A percentile compares a stretch with the other conserved stretches of the same genome.
Evolutionary conservation across 176 grass and related monocot species (phyloP).

Genomic region (Zoysia pacifica): DNA sequence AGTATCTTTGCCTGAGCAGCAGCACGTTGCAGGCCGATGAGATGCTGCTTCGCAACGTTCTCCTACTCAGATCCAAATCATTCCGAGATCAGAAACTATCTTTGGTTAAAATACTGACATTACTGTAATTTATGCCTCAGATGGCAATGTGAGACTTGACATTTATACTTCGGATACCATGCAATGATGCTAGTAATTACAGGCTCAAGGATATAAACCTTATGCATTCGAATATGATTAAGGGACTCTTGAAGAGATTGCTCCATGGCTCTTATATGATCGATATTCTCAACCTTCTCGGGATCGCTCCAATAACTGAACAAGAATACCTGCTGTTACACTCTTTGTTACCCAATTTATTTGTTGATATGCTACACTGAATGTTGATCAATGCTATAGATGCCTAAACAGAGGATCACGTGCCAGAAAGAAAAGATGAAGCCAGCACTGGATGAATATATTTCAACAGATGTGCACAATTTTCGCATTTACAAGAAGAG

Average conservation of each 20-base stretch:
- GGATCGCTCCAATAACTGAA: conserved; percentile 80
- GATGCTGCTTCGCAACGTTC: conserved; percentile 60
- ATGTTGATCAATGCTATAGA: conserved; percentile 37
- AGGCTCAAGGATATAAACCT: conserved; percentile 40
- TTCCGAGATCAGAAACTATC: conserved; percentile 28
- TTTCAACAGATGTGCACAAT: conserved; percentile 26
- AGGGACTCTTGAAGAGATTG: conserved; percentile 73
- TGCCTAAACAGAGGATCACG: conserved; percentile 13
- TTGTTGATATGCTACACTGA: conserved; percentile 30
- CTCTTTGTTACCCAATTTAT: conserved; percentile 2
- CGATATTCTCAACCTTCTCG: conserved; percentile 65
- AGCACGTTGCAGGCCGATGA: conserved; percentile 61
- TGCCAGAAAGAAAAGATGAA: conserved; percentile 35
- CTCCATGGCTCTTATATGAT: conserved; percentile 77
- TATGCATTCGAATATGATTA: conserved; percentile 52
- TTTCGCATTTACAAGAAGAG: conserved; percentile 24
- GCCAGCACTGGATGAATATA: conserved; percentile 33
- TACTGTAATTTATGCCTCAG: background rate
- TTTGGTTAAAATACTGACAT: background rate
- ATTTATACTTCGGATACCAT: conserved; percentile 11
- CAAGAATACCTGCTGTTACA: conserved; percentile 33
- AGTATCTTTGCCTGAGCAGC: conserved; percentile 51
- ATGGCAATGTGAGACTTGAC: no score
- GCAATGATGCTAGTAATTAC: background rate
- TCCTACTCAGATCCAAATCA: conserved; percentile 47